Evolutionary conservation across 2,329 filamentous ascomycete genomes (phyloP).

Genomic region (Stylonectria norvegica): DNA sequence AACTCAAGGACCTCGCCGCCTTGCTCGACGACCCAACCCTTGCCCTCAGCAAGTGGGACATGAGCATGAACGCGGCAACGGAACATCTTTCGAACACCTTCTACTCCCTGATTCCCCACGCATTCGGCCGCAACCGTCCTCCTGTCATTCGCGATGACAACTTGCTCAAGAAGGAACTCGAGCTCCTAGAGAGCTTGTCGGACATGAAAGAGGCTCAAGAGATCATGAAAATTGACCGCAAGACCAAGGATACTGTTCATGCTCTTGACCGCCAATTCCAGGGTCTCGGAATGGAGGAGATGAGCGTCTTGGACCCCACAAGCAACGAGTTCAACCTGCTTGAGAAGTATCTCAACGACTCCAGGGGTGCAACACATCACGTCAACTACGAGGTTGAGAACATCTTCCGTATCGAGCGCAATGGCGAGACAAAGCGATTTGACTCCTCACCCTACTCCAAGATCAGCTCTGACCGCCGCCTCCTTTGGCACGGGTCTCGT

Average conservation of each 20-base stretch:
- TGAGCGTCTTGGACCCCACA: constrained; percentile 61
- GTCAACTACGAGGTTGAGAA: constrained; percentile 60
- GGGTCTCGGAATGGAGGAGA: constrained; percentile 69
- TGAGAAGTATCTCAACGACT: constrained; percentile 62
- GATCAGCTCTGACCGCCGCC: constrained; percentile 61
- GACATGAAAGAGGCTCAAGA: constrained; percentile 81
- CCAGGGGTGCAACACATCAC: constrained; percentile 64
- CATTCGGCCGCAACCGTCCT: constrained; percentile 70
- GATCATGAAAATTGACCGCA: constrained; percentile 66
- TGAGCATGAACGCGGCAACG: constrained; percentile 39
- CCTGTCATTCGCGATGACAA: constrained; percentile 58
- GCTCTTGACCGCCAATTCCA: constrained; percentile 69
- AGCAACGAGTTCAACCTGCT: constrained; percentile 65
- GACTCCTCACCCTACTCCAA: constrained; percentile 51
- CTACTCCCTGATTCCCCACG: constrained; percentile 79
- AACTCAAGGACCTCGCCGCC: constrained; percentile 70
- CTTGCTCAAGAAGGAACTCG: constrained; percentile 70
- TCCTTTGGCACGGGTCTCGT: constrained; percentile 86
- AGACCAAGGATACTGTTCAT: constrained; percentile 52
- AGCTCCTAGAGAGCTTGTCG: constrained; percentile 73
- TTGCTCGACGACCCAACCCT: constrained; percentile 55
- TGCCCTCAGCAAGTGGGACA: constrained; percentile 43
- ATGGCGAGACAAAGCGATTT: constrained; percentile 70
- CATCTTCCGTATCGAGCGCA: constrained; percentile 79
- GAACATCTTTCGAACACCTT: constrained; percentile 72